Conservation (phyloP, 345 rosid species). For the Cardamine resedifolia region DNA sequence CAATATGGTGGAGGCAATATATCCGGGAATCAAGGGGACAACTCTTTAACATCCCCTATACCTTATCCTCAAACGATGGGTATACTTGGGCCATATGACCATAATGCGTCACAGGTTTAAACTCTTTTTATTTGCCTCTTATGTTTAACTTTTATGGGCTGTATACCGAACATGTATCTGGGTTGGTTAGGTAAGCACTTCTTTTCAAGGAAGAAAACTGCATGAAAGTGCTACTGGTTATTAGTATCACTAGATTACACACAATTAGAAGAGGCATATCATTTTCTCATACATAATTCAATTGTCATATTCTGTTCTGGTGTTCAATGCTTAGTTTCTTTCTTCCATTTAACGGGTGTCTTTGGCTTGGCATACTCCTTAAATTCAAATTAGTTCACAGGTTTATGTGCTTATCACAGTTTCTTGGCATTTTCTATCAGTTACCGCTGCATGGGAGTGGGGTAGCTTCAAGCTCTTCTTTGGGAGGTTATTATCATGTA, state of each 20-base stretch:
- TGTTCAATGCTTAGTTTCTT: not conserved
- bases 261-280: not conserved
- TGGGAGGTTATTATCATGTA: slow-evolving; percentile 47
- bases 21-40: slow-evolving; percentile 43
- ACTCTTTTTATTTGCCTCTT: slow-evolving; percentile 3
- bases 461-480: slow-evolving; percentile 45
- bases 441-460: slow-evolving; percentile 48
- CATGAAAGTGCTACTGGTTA: not conserved
- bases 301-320: not conserved
- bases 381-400: not conserved
- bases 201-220: not conserved
- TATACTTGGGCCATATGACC: slow-evolving; percentile 75
- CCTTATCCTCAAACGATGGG: slow-evolving; percentile 67
- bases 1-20: slow-evolving; percentile 50
- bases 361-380: not conserved
- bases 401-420: not conserved
- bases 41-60: slow-evolving; percentile 43
- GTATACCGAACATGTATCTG: not conserved
- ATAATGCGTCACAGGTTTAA: slow-evolving; percentile 55
- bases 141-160: not conserved
- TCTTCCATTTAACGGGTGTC: not conserved
- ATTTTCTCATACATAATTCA: not conserved
- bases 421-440: slow-evolving; percentile 31
- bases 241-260: not conserved
- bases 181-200: not conserved